Conservation (phyloP, 805 yeast genomes). For the Metschnikowia colocasiae region DNA sequence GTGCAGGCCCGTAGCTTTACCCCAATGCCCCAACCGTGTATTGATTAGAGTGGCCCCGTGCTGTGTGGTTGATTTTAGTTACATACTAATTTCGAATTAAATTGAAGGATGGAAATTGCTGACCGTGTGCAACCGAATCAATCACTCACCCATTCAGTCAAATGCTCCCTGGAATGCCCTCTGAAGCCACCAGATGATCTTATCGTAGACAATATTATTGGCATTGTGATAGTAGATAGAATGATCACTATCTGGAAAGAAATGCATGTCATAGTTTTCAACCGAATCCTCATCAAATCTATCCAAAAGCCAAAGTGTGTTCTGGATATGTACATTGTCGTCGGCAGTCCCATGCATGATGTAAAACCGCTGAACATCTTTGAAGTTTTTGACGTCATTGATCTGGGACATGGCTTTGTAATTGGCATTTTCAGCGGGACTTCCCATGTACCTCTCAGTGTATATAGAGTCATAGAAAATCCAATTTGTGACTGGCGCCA, state of each 20-base stretch:
- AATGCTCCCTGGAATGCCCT: conserved; percentile 50
- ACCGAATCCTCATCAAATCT: conserved; percentile 48
- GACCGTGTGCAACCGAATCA: no score
- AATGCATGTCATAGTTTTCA: conserved; percentile 79
- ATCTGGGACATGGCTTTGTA: conserved; percentile 46
- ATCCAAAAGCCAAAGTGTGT: conserved; percentile 60
- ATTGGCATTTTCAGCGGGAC: conserved; percentile 45
- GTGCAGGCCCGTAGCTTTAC: conserved; percentile 8
- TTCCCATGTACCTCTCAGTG: conserved; percentile 72
- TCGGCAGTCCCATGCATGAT: conserved; percentile 83
- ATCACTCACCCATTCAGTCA: background rate
- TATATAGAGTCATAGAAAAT: conserved; percentile 69
- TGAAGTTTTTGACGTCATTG: conserved; percentile 40
- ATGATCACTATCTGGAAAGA: conserved; percentile 94
- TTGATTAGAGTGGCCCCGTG: background rate
- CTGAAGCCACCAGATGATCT: conserved; percentile 64
- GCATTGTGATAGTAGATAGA: conserved; percentile 79
- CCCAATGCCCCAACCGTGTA: background rate
- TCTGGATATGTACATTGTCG: conserved; percentile 79
- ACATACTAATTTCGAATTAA: background rate
- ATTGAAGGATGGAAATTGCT: background rate
- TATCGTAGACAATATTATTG: conserved; percentile 64
- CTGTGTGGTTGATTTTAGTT: background rate
- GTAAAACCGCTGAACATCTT: conserved; percentile 51
- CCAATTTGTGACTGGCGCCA: conserved; percentile 87